Percentiles rank a stretch among this genome's conserved stretches.
These are phyloP conservation scores for Boechera divaricarpa DNA, from an alignment of 345 rosid species.

Conservation along the genomic window DNA sequence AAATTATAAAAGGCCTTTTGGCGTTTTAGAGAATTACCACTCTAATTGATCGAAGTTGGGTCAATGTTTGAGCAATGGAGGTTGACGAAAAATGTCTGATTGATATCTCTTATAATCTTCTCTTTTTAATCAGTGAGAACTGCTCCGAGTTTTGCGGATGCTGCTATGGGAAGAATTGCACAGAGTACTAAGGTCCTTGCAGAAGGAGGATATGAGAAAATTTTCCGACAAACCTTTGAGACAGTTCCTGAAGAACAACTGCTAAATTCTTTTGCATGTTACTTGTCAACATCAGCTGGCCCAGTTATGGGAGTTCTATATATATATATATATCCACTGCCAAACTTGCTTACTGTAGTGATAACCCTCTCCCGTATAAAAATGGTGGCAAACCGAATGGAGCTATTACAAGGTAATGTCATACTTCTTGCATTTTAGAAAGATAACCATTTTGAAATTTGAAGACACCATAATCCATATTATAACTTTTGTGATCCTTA, in stretches of 20 bases:
- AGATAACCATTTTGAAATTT: background rate
- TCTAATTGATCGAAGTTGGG: background rate
- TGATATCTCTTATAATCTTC: background rate
- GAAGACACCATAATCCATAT: background rate
- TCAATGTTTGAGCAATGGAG: background rate
- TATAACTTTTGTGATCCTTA: background rate
- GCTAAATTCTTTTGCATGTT: conserved; percentile 69
- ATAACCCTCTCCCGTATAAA: conserved; percentile 76
- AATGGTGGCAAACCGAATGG: conserved; percentile 67
- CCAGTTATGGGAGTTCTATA: conserved; percentile 84
- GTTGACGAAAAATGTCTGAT: background rate
- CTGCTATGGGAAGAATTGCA: conserved; percentile 86
- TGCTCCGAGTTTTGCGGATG: conserved; percentile 80
- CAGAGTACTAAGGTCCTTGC: conserved; percentile 80
- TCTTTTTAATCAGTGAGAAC: conserved; percentile 62
- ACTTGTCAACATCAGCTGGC: conserved; percentile 84
- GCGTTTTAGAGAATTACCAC: background rate
- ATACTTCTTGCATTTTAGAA: conserved; percentile 16
- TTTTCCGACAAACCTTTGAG: conserved; percentile 75
- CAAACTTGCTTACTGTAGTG: conserved; percentile 76
- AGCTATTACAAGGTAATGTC: conserved; percentile 74
- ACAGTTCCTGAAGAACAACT: conserved; percentile 74
- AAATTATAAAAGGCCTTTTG: background rate
- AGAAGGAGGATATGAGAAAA: conserved; percentile 84
- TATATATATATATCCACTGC: conserved; percentile 64